A percentile compares a stretch with the other conserved stretches of the same genome.
Conservation (phyloP, 2,329 filamentous ascomycete species). For the Exophiala lecanii-corni region DNA sequence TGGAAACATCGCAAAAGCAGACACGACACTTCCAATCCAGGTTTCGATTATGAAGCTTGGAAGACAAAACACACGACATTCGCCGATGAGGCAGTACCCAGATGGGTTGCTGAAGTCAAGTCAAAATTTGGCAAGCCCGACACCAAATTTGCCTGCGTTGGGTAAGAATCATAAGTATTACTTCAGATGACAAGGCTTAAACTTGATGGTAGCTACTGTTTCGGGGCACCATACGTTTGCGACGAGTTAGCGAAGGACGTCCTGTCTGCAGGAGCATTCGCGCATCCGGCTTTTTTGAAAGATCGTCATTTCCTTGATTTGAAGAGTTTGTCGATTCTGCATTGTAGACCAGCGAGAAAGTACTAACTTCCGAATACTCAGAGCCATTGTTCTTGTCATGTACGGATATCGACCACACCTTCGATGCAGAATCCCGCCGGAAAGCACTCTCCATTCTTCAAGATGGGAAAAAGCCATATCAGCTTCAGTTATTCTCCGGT, state of each 20-base stretch:
- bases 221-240: constrained; percentile 43
- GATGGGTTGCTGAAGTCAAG: constrained; percentile 40
- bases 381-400: constrained; percentile 20
- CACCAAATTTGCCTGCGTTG: constrained; percentile 21
- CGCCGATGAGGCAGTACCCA: constrained; percentile 41
- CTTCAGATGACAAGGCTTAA: no score
- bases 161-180: constrained; percentile 12
- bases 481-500: constrained; percentile 25
- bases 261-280: constrained; percentile 46
- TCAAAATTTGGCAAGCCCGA: constrained; percentile 32
- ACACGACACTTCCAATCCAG: constrained; percentile 29
- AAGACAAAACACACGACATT: constrained; percentile 43
- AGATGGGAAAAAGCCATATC: constrained; percentile 19
- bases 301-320: constrained; percentile 42
- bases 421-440: constrained; percentile 16
- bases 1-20: constrained; percentile 37
- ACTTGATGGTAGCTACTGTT: constrained; percentile 27
- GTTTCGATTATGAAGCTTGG: constrained; percentile 49
- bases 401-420: constrained; percentile 19
- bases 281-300: constrained; percentile 48
- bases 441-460: constrained; percentile 20
- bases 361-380: no score
- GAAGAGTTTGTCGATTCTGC: constrained; percentile 26
- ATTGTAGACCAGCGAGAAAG: no score
- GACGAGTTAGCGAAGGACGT: constrained; percentile 36